Conservation (phyloP, 306 rosid species). For the Dicorynia guianensis region DNA sequence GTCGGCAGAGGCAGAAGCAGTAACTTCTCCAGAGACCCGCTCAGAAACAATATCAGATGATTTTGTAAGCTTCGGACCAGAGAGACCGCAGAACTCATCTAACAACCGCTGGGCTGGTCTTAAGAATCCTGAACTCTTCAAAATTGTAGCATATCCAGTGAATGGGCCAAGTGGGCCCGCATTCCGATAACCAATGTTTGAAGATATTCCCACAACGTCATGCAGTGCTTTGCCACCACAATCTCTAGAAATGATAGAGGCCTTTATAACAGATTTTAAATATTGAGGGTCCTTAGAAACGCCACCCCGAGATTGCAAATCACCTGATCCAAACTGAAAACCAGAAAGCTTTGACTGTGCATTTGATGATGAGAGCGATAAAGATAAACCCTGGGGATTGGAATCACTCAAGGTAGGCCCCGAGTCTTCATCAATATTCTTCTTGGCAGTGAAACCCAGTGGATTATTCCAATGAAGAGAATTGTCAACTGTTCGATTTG, state of each 20-base stretch:
- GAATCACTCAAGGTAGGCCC: slow-evolving; percentile 47
- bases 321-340: slow-evolving; percentile 38
- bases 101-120: slow-evolving; percentile 74
- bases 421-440: slow-evolving; percentile 34
- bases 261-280: too few species aligned
- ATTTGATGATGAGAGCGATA: slow-evolving; percentile 86
- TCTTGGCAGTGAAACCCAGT: slow-evolving; percentile 38
- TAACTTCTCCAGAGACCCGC: slow-evolving; percentile 53
- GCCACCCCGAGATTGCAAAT: slow-evolving; percentile 2
- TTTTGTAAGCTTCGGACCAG: slow-evolving; percentile 30
- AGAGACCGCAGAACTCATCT: slow-evolving; percentile 60
- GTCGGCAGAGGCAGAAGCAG: slow-evolving; percentile 45
- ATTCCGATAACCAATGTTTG: slow-evolving; percentile 41
- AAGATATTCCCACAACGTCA: slow-evolving; percentile 50
- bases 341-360: slow-evolving; percentile 48
- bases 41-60: slow-evolving; percentile 43
- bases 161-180: slow-evolving; percentile 95
- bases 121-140: slow-evolving; percentile 79
- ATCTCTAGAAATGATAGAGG: too few species aligned
- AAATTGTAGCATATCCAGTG: slow-evolving; percentile 86
- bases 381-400: slow-evolving; percentile 70
- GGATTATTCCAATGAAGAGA: slow-evolving; percentile 37
- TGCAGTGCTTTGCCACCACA: slow-evolving; percentile 53
- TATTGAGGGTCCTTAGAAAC: slow-evolving; percentile 42
- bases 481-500: slow-evolving; percentile 38